Conservation (phyloP, 2,329 filamentous ascomycete species). For the Botrytis squamosa region DNA sequence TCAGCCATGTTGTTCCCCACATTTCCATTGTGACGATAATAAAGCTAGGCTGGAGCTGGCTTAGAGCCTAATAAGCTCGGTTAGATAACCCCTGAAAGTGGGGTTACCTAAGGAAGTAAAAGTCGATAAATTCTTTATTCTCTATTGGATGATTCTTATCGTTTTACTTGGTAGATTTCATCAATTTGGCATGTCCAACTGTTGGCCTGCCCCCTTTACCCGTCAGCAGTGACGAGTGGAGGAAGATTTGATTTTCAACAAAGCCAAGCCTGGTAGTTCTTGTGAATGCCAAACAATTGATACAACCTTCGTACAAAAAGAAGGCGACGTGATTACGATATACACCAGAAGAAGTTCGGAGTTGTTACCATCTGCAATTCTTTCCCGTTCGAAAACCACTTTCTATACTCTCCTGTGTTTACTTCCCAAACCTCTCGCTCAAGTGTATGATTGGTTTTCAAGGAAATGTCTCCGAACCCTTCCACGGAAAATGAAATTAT, state of each 20-base stretch:
- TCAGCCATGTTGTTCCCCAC: not conserved
- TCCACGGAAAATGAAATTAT: not conserved
- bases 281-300: not conserved
- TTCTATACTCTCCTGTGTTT: too few species aligned
- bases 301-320: not conserved
- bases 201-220: not conserved
- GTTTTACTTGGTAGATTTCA: not conserved
- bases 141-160: not conserved
- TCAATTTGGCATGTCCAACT: not conserved
- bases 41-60: not conserved
- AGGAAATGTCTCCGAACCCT: not conserved
- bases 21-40: not conserved
- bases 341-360: not conserved
- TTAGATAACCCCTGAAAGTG: not conserved
- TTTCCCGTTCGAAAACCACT: too few species aligned
- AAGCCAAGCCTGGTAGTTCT: not conserved
- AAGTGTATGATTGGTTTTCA: not conserved
- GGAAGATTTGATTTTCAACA: not conserved
- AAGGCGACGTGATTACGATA: not conserved
- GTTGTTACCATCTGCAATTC: not conserved
- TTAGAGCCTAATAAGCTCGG: not conserved
- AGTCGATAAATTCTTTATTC: not conserved
- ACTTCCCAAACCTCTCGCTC: not conserved
- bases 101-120: not conserved
- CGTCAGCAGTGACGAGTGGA: not conserved